Evolutionary conservation across 176 grass and related monocot species (phyloP), one percentile per base, ranked within the genome.

Genomic region (Triticum turgidum): DNA sequence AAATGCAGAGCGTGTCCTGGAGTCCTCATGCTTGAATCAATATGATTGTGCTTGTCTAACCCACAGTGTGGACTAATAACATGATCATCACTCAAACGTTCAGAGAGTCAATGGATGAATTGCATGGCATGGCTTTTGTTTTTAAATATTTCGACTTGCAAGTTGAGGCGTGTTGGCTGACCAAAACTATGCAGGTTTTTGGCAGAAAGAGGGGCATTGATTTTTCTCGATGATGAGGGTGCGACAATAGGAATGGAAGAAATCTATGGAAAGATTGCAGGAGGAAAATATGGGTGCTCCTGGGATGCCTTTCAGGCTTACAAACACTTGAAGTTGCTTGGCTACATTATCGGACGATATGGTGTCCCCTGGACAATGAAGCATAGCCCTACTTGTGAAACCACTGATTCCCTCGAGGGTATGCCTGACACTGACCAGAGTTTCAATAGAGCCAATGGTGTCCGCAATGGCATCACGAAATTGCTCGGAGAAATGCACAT

Each of bases 251-350:
- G 74, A 63, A 25, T 90, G 24, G 77, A 89, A 39, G 68, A 34
- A 76, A 92, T 92, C 21, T 96, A 91, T 69, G 22, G 29, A 65
- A 98, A 88, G 82, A 84, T 93, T 73, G 78, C 89, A 11, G 76
- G 86, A 21, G 88, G 66, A 59, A 83, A 59, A 11, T 90, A 90
- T 73, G 89, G 89, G 6, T 90, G 89, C 67, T 83, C 74, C 24
- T 90, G 84, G 91, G 87, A 83, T 66, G 90, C 76, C 22, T 98
- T 94, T 45, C 84, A 91, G 79, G 92, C 88, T 67, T 98, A 96
- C 78, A 98, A 78, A 72, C 87, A 96, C 80, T 66, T 98, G 87
- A 99, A 99, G 82, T 94, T 83, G 58, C 91, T 99, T 85, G 94
- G 97, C 3, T 99, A 94, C 82, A 88, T 98, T 72, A 74, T 99